Evolutionary conservation across 2,329 filamentous ascomycete genomes (phyloP).

Genomic region (Penicillium sp.): DNA sequence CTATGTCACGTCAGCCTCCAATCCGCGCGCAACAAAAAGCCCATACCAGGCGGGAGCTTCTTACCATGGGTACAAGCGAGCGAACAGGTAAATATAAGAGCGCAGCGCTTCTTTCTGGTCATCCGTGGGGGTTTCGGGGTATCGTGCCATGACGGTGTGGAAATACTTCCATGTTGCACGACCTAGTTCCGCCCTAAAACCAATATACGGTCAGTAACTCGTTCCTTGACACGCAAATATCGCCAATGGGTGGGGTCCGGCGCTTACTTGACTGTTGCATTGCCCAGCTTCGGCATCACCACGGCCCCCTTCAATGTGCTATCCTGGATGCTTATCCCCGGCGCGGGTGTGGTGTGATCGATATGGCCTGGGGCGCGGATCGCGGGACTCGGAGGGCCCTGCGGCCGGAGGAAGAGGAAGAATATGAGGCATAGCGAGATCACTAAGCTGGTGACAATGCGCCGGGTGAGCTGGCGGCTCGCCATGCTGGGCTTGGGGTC

Average conservation of each 20-base stretch:
- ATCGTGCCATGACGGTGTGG: conserved; percentile 67
- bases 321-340: conserved; percentile 29
- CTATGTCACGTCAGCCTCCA: conserved; percentile 35
- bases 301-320: conserved; percentile 46
- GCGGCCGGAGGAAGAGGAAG: conserved; percentile 40
- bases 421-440: conserved; percentile 39
- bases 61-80: conserved; percentile 66
- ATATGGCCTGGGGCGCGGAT: conserved; percentile 45
- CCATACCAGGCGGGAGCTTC: neutral
- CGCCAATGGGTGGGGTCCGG: neutral
- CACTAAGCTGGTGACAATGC: conserved; percentile 36
- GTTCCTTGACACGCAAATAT: neutral
- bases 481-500: conserved; percentile 29
- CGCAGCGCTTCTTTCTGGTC: conserved; percentile 63
- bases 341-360: conserved; percentile 29
- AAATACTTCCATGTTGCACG: conserved; percentile 67
- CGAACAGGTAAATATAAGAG: conserved; percentile 65
- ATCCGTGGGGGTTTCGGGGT: conserved; percentile 62
- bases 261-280: conserved; percentile 50
- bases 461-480: conserved; percentile 40
- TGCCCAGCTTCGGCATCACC: conserved; percentile 51
- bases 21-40: neutral
- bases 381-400: conserved; percentile 41
- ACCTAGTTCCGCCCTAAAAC: conserved; percentile 60
- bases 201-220: conserved; percentile 12